Conservation (phyloP, 1,139 yeast genomes). For the Torulaspora pretoriensis region DNA sequence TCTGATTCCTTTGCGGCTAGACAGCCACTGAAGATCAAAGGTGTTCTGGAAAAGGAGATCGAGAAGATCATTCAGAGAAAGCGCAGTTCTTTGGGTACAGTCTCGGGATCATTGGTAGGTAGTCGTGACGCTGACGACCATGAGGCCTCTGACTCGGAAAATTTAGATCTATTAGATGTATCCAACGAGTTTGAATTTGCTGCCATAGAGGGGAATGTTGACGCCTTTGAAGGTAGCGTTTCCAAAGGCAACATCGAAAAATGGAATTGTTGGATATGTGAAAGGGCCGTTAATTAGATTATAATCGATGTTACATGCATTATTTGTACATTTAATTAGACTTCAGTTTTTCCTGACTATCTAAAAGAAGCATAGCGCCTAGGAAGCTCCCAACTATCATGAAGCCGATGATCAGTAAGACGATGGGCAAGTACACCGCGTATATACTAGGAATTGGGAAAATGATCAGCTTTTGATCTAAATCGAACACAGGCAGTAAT, state of each 20-base stretch:
- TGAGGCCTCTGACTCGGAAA: slow-evolving; percentile 59
- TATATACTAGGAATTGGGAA: slow-evolving; percentile 33
- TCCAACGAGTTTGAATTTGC: slow-evolving; percentile 21
- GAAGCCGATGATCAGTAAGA: slow-evolving; percentile 26
- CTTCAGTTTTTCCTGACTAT: slow-evolving; percentile 1
- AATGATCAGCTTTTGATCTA: slow-evolving; percentile 22
- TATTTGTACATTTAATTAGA: not conserved
- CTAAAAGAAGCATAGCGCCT: slow-evolving; percentile 23
- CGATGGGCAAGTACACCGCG: slow-evolving; percentile 33
- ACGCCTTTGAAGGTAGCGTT: slow-evolving; percentile 68
- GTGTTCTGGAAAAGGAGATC: slow-evolving; percentile 60
- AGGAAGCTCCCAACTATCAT: slow-evolving; percentile 29
- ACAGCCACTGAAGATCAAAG: slow-evolving; percentile 57
- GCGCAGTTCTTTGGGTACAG: slow-evolving; percentile 26
- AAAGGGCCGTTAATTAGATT: slow-evolving; percentile 29
- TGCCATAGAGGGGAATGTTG: slow-evolving; percentile 64
- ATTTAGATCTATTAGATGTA: slow-evolving; percentile 13
- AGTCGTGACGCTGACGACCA: slow-evolving; percentile 47
- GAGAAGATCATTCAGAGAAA: slow-evolving; percentile 38
- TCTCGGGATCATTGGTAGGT: slow-evolving; percentile 35
- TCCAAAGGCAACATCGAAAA: slow-evolving; percentile 47
- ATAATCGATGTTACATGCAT: slow-evolving; percentile 1
- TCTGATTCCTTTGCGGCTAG: slow-evolving; percentile 78
- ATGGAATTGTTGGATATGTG: slow-evolving; percentile 81
- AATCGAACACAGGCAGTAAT: slow-evolving; percentile 31